A percentile compares a stretch with the other conserved stretches of the same genome.
These are phyloP conservation scores for Penicillium paneum DNA, from an alignment of 2,329 filamentous ascomycete species.

Conservation along the genomic window DNA sequence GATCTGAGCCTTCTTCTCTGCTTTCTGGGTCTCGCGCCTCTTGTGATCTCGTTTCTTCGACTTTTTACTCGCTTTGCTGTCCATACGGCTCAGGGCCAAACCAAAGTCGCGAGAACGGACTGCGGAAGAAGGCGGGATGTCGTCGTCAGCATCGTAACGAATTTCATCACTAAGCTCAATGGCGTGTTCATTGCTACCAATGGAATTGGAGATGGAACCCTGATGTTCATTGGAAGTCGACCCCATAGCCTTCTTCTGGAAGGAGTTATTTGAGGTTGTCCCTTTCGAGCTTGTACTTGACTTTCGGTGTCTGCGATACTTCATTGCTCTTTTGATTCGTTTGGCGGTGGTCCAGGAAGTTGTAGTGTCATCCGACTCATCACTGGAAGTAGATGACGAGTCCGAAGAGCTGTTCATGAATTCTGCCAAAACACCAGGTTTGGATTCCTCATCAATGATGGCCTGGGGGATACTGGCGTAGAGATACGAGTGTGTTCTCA, in stretches of 20 bases:
- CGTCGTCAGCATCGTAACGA: slow-evolving; percentile 30
- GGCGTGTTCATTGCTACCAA: slow-evolving; percentile 21
- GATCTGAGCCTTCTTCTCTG: slow-evolving; percentile 14
- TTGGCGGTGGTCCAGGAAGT: slow-evolving; percentile 71
- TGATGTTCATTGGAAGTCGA: slow-evolving; percentile 20
- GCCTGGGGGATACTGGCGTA: slow-evolving; percentile 90
- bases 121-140: slow-evolving; percentile 17
- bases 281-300: slow-evolving; percentile 68
- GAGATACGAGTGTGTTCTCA: slow-evolving; percentile 88
- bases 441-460: slow-evolving; percentile 86
- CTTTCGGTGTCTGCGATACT: slow-evolving; percentile 68
- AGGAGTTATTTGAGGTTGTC: slow-evolving; percentile 22
- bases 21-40: slow-evolving; percentile 18
- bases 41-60: slow-evolving; percentile 24
- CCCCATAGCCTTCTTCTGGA: slow-evolving; percentile 22
- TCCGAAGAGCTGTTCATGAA: slow-evolving; percentile 64
- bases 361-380: slow-evolving; percentile 65
- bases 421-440: slow-evolving; percentile 77
- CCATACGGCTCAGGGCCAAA: slow-evolving; percentile 11
- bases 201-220: slow-evolving; percentile 23
- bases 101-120: slow-evolving; percentile 33
- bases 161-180: slow-evolving; percentile 29
- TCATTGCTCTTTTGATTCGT: slow-evolving; percentile 72
- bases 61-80: slow-evolving; percentile 15
- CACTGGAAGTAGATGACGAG: slow-evolving; percentile 50